These are phyloP conservation scores for Cladorrhinum samala DNA, from an alignment of 495 filamentous ascomycete species.

Conservation along the genomic window DNA sequence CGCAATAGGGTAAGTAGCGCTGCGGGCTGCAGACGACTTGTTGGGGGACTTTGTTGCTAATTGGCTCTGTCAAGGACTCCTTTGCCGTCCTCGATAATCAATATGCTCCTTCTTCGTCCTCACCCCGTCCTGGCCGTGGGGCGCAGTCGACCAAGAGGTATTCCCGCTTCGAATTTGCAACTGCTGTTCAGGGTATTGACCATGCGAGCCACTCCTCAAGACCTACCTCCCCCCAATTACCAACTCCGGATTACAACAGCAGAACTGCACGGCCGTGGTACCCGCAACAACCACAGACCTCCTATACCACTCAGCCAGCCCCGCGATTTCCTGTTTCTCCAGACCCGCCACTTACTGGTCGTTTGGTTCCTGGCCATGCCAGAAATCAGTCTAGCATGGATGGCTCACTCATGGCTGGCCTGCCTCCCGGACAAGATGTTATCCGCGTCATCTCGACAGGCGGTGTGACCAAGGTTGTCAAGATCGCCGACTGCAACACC, in stretches of 20 bases:
- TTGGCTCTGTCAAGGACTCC: slow-evolving; percentile 67
- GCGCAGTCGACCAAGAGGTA: slow-evolving; percentile 63
- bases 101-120: slow-evolving; percentile 61
- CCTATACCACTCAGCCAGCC: slow-evolving; percentile 20
- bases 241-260: slow-evolving; percentile 41
- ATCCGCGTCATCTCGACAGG: slow-evolving; percentile 89
- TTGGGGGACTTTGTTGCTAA: slow-evolving; percentile 1
- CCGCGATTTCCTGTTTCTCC: slow-evolving; percentile 35
- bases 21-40: slow-evolving; percentile 11
- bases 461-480: slow-evolving; percentile 84
- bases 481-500: slow-evolving; percentile 81
- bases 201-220: slow-evolving; percentile 54
- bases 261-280: slow-evolving; percentile 24
- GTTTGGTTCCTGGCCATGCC: slow-evolving; percentile 45
- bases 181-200: slow-evolving; percentile 35
- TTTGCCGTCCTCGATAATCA: slow-evolving; percentile 58
- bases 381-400: slow-evolving; percentile 70
- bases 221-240: slow-evolving; percentile 66
- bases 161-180: slow-evolving; percentile 53
- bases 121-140: slow-evolving; percentile 52
- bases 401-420: slow-evolving; percentile 69
- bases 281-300: slow-evolving; percentile 3
- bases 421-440: slow-evolving; percentile 72
- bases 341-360: slow-evolving; percentile 34
- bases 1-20: slow-evolving; percentile 66